Conservation (phyloP, 2,329 filamentous ascomycete genomes). For the Hawksworthiomyces lignivorus region DNA sequence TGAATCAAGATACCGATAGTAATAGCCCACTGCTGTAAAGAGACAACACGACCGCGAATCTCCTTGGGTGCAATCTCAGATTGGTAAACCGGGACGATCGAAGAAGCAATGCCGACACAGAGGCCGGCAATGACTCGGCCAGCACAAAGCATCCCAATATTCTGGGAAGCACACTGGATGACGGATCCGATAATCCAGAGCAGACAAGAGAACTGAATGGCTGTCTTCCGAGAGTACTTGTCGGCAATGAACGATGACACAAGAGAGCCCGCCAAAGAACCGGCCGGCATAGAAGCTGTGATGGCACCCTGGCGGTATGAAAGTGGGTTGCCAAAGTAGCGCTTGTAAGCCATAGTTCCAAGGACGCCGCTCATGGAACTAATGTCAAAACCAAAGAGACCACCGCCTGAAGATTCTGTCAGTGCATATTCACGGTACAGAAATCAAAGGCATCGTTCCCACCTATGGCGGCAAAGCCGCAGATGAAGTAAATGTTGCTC, state of each 20-base stretch:
- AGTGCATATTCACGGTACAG: no score
- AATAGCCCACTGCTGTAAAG: conserved; percentile 63
- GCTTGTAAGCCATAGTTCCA: conserved; percentile 60
- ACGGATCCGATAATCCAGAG: conserved; percentile 44
- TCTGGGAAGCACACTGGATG: conserved; percentile 55
- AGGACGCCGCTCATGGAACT: conserved; percentile 64
- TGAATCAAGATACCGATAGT: conserved; percentile 35
- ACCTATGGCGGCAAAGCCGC: conserved; percentile 55
- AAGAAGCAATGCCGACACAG: conserved; percentile 66
- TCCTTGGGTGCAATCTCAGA: conserved; percentile 56
- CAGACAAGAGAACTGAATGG: conserved; percentile 41
- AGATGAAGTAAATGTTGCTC: conserved; percentile 52
- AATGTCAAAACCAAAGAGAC: conserved; percentile 73
- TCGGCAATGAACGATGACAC: conserved; percentile 44
- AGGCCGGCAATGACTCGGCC: conserved; percentile 66
- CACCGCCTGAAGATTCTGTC: conserved; percentile 51
- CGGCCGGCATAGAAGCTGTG: conserved; percentile 66
- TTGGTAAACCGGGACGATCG: conserved; percentile 62
- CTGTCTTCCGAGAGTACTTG: conserved; percentile 38
- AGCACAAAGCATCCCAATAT: conserved; percentile 62
- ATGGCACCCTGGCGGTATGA: conserved; percentile 60
- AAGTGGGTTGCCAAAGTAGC: conserved; percentile 58
- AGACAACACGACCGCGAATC: conserved; percentile 53
- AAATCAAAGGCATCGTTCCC: no score
- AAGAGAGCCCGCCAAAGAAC: conserved; percentile 56